Conservation (phyloP, 1,284 basidiomycete genomes). For the Melanopsichium pennsylvanicum region DNA sequence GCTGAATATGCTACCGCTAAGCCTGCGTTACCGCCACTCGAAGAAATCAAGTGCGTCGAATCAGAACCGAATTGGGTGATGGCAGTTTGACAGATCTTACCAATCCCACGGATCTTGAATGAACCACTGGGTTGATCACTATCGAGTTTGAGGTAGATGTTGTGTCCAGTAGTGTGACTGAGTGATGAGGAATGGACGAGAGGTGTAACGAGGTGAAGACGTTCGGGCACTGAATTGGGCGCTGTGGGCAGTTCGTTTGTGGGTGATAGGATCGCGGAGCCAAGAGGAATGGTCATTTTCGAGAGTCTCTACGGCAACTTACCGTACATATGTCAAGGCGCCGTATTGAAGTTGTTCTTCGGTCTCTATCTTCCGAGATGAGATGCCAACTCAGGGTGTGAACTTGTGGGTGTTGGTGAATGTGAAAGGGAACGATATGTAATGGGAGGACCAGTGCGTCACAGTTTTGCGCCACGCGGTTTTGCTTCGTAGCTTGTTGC, state of each 20-base stretch:
- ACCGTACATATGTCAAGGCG: too few species aligned
- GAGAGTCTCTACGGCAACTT: too few species aligned
- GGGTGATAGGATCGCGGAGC: slow-evolving; percentile 1
- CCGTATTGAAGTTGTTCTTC: too few species aligned
- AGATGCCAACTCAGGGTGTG: too few species aligned
- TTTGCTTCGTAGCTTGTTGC: too few species aligned
- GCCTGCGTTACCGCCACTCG: slow-evolving; percentile 65
- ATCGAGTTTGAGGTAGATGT: slow-evolving; percentile 64
- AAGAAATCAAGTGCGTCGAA: slow-evolving; percentile 54
- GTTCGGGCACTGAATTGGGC: background rate
- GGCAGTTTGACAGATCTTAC: slow-evolving; percentile 20
- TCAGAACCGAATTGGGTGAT: background rate
- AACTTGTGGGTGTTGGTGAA: too few species aligned
- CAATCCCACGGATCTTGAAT: slow-evolving; percentile 64
- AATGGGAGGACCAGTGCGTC: too few species aligned
- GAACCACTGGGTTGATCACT: slow-evolving; percentile 58
- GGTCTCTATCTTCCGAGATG: too few species aligned
- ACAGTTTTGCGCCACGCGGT: too few species aligned
- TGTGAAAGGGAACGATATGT: too few species aligned
- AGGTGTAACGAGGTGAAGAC: slow-evolving; percentile 11
- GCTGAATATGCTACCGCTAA: slow-evolving; percentile 58
- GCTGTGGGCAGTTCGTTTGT: background rate
- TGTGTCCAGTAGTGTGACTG: slow-evolving; percentile 33
- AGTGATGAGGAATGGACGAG: slow-evolving; percentile 25
- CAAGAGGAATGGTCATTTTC: too few species aligned